Percentiles rank a stretch among this genome's conserved stretches.
These are phyloP conservation scores for Porodaedalea pini DNA, from an alignment of 1,284 basidiomycete genomes.

Conservation along the genomic window DNA sequence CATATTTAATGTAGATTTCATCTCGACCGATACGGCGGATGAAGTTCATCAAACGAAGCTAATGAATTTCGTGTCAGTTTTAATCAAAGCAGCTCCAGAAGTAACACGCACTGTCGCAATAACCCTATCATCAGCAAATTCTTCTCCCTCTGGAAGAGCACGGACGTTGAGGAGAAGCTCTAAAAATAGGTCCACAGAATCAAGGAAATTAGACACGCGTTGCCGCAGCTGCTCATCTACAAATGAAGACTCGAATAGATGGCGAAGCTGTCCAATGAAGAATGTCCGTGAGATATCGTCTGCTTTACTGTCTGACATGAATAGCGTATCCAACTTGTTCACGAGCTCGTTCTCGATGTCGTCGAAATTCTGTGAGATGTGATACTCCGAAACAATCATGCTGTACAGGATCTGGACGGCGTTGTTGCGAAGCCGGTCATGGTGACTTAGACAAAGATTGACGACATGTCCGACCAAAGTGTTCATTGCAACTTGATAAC, in stretches of 20 bases:
- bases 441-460: constrained; percentile 90
- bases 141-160: constrained; percentile 91
- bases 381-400: constrained; percentile 94
- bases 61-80: constrained; percentile 1
- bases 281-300: constrained; percentile 90
- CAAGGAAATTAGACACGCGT: constrained; percentile 79
- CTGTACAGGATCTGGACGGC: constrained; percentile 92
- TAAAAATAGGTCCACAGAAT: constrained; percentile 90
- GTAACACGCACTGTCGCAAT: constrained; percentile 70
- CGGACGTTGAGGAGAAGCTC: constrained; percentile 89
- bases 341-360: constrained; percentile 94
- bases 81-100: neutral
- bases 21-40: constrained; percentile 82
- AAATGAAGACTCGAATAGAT: constrained; percentile 79
- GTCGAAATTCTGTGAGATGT: constrained; percentile 76
- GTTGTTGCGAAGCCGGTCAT: constrained; percentile 86
- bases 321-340: constrained; percentile 86
- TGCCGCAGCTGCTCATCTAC: constrained; percentile 78
- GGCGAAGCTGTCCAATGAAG: constrained; percentile 90
- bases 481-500: constrained; percentile 80
- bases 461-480: constrained; percentile 90
- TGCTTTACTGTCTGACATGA: constrained; percentile 87
- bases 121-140: constrained; percentile 91
- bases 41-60: constrained; percentile 90
- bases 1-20: constrained; percentile 92